Conservation (phyloP, 495 filamentous ascomycete species). For the Aspergillus sclerotioniger region DNA sequence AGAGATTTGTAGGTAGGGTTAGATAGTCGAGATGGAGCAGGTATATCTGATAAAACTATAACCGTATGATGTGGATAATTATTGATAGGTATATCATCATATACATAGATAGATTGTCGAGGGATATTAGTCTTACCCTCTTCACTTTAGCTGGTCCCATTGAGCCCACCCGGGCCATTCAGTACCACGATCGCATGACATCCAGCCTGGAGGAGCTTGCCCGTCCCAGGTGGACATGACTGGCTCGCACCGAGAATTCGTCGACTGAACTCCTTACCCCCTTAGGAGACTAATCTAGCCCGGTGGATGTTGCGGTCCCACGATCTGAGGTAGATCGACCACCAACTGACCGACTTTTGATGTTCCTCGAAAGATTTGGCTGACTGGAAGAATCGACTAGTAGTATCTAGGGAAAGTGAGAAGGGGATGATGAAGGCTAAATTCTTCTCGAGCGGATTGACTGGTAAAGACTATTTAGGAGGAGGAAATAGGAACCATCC, state of each 20-base stretch:
- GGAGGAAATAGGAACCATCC: background rate
- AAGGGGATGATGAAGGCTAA: background rate
- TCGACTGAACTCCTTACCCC: background rate
- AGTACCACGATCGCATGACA: background rate
- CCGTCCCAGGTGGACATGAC: background rate
- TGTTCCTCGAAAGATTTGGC: background rate
- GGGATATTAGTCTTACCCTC: background rate
- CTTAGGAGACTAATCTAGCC: background rate
- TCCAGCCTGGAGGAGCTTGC: background rate
- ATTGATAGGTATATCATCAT: no score
- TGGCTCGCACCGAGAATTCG: background rate
- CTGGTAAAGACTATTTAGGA: no score
- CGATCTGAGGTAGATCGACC: conserved; percentile 10
- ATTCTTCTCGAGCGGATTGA: background rate
- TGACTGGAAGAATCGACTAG: background rate
- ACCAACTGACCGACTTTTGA: conserved; percentile 7
- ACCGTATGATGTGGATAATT: background rate
- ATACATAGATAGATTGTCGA: background rate
- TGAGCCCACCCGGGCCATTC: background rate
- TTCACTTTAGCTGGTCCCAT: background rate
- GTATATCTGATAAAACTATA: background rate
- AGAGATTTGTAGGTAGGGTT: background rate
- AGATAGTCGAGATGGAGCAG: background rate
- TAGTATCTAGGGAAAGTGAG: background rate
- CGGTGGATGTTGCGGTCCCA: conserved; percentile 5